Evolutionary conservation across 441 rosid genomes (phyloP).

Genomic region (Omphalea diandra): DNA sequence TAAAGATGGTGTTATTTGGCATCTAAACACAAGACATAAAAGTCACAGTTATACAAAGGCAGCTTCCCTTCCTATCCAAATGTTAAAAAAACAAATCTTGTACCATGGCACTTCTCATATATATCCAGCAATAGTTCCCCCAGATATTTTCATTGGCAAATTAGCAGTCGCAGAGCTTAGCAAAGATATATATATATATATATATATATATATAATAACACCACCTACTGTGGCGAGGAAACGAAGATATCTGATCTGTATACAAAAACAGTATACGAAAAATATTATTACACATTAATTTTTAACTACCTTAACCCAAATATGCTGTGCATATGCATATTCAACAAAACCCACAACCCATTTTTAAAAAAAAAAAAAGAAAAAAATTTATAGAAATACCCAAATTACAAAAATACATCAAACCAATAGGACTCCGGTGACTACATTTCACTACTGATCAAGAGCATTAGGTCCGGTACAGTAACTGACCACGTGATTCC

Average conservation of each 20-base stretch:
- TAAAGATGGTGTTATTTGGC: neutral
- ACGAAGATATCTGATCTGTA: conserved; percentile 14
- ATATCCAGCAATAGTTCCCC: no score
- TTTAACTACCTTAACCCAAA: conserved; percentile 41
- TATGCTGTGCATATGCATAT: no score
- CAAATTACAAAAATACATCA: neutral
- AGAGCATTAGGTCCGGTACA: conserved; percentile 97
- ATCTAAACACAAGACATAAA: neutral
- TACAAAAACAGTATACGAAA: conserved; percentile 31
- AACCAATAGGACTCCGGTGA: neutral
- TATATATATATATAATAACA: no score
- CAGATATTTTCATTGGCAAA: no score
- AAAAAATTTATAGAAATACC: neutral
- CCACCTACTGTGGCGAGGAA: conserved; percentile 17
- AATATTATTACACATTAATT: conserved; percentile 25
- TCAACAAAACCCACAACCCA: no score
- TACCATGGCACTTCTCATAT: neutral
- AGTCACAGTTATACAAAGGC: conserved; percentile 4
- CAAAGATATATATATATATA: neutral
- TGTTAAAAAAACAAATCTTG: no score
- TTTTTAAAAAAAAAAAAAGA: neutral
- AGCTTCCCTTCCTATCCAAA: neutral
- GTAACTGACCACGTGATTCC: conserved; percentile 78
- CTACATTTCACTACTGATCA: conserved; percentile 50
- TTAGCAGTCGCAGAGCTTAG: no score